Percentiles rank a stretch among this genome's conserved stretches.
Conservation (phyloP, 768 basidiomycete species). For the Termitomyces sp. region DNA sequence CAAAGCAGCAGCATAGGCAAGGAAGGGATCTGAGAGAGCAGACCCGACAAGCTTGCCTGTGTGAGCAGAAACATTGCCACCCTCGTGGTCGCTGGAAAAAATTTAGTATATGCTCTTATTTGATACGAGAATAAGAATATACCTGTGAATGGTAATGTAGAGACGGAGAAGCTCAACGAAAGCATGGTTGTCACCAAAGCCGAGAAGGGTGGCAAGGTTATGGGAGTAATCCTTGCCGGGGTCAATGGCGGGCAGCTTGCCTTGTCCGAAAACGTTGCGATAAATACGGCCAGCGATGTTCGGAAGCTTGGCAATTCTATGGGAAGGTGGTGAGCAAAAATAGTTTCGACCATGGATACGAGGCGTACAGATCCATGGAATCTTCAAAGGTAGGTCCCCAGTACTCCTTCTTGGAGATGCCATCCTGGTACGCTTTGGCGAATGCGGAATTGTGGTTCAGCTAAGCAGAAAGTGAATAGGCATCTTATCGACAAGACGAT, state of each 20-base stretch:
- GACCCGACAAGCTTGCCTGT: constrained; percentile 92
- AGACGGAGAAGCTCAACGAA: constrained; percentile 95
- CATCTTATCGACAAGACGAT: not conserved
- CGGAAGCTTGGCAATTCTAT: constrained; percentile 92
- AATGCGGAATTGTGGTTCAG: constrained; percentile 96
- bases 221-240: constrained; percentile 79
- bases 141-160: constrained; percentile 97
- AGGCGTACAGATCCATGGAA: constrained; percentile 72
- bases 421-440: constrained; percentile 90
- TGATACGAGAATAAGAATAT: not conserved
- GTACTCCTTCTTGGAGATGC: constrained; percentile 93
- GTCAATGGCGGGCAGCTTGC: constrained; percentile 87
- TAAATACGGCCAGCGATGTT: constrained; percentile 94
- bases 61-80: constrained; percentile 97
- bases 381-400: constrained; percentile 94
- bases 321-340: constrained; percentile 5
- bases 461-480: constrained; percentile 29
- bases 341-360: not conserved
- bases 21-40: constrained; percentile 96
- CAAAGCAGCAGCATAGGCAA: constrained; percentile 86
- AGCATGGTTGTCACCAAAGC: constrained; percentile 81
- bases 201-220: constrained; percentile 88
- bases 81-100: constrained; percentile 81
- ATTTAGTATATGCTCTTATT: not conserved
- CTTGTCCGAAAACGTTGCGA: constrained; percentile 82